phyloP scores from a whole-genome alignment of 805 yeast species.

The Myxozyma monticola region DNA sequence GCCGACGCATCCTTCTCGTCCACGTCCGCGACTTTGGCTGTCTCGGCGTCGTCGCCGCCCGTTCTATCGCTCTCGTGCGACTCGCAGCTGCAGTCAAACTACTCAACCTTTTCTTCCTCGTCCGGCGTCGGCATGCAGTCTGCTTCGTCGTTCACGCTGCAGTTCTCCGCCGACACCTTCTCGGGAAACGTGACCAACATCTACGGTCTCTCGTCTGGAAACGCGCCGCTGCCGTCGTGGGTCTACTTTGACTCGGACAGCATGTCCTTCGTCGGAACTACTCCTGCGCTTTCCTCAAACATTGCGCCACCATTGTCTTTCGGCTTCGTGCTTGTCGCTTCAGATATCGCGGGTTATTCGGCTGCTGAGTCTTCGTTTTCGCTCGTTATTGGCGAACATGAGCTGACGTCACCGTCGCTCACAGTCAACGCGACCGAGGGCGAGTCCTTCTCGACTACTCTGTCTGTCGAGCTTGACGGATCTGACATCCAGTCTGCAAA shows the following conservation, averaged over 20 bases:
- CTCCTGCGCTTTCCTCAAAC: slow-evolving; percentile 80
- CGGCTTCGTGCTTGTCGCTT: slow-evolving; percentile 70
- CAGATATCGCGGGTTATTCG: slow-evolving; percentile 73
- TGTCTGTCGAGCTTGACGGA: slow-evolving; percentile 60
- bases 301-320: slow-evolving; percentile 84
- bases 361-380: slow-evolving; percentile 70
- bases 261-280: slow-evolving; percentile 77
- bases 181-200: slow-evolving; percentile 60
- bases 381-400: slow-evolving; percentile 85
- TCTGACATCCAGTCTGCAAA: slow-evolving; percentile 48
- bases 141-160: slow-evolving; percentile 62
- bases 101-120: slow-evolving; percentile 74
- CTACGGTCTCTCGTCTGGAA: slow-evolving; percentile 77
- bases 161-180: slow-evolving; percentile 65
- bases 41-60: slow-evolving; percentile 55
- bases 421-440: slow-evolving; percentile 69
- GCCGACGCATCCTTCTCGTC: slow-evolving; percentile 45
- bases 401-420: slow-evolving; percentile 63
- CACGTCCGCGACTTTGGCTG: slow-evolving; percentile 53
- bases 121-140: slow-evolving; percentile 67
- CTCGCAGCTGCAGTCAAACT: slow-evolving; percentile 54
- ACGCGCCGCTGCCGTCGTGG: slow-evolving; percentile 93
- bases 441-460: slow-evolving; percentile 53
- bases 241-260: slow-evolving; percentile 60
- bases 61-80: slow-evolving; percentile 47